Base-by-base conservation (phyloP, 1,284 basidiomycete species). In the Ceratorhiza oryzae-sativae region DNA sequence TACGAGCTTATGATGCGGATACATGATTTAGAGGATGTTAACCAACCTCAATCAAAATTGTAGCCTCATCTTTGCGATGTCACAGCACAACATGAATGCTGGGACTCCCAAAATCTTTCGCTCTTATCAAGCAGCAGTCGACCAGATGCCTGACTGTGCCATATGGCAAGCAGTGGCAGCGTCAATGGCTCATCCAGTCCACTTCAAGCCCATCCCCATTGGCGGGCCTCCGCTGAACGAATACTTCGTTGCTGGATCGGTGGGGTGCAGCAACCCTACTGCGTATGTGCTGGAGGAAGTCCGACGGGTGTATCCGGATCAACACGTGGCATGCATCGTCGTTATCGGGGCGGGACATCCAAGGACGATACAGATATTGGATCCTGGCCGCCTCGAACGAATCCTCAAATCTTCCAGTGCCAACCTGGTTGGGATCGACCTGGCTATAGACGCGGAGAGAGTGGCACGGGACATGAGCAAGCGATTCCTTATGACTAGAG, bases 51-150 rank as follows among this genome's bases (percentile, higher is more conserved):
- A n/a, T n/a, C n/a, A n/a, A n/a, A n/a, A n/a, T n/a, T 3, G 36
- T n/a, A 60, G 58, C 36, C 30, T 46, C 20, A 41, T 60, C 39
- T 60, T 60, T 36, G 53, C 53, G 3, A 56, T 56, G 53, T 56
- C 53, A 6, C 15, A 15, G 15, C 53, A 56, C 5, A 60, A 60
- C 58, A 60, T 60, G 39, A 60, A 60, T 27, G 58, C 58, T 5
- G n/a, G 39, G 0, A 60, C 27, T 1, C 58, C 58, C 8, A 10
- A 23, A 10, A 46, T 46, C 36, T 45, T 60, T 23, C 58, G 58
- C 39, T 60, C 58, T 15, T 60, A 60, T 15, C 58, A 60, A n/a
- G 58, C 9, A 20, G 9, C n/a, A 8, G 27, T 20, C 20, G 45
- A 60, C 36, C 58, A 60, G 39, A 60, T 60, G 58, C 58, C 41